Conservation (phyloP, 78 protist genomes). For the slime mould (Dictyostelium discoideum) region DNA sequence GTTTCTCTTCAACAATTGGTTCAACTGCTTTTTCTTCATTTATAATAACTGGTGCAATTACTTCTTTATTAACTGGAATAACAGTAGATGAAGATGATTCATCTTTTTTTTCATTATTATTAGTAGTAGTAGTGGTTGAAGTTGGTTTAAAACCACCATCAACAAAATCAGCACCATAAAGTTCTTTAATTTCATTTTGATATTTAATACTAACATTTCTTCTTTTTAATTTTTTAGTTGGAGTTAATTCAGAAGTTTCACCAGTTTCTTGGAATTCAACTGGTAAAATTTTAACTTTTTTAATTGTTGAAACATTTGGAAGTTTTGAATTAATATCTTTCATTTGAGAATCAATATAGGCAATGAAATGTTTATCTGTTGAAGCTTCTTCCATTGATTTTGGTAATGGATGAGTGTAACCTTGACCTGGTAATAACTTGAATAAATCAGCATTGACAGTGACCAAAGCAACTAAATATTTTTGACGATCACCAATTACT, state of each 20-base stretch:
- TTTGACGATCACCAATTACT: conserved; percentile 88
- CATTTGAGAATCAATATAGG: conserved; percentile 28
- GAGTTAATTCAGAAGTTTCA: conserved; percentile 77
- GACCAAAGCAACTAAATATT: conserved; percentile 61
- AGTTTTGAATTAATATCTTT: conserved; percentile 65
- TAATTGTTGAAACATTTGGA: conserved; percentile 76
- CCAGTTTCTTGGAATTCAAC: conserved; percentile 79
- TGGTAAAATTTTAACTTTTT: conserved; percentile 74
- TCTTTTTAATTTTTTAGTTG: conserved; percentile 91
- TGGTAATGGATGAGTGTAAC: conserved; percentile 29
- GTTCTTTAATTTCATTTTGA: conserved; percentile 55
- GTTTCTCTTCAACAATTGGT: conserved; percentile 14
- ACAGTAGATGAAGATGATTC: neutral
- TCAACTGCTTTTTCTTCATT: neutral
- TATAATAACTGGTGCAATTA: neutral
- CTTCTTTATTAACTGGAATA: neutral
- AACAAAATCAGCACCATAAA: conserved; percentile 81
- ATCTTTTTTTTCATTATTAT: too few species aligned
- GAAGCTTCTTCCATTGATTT: conserved; percentile 59
- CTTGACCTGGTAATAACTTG: neutral
- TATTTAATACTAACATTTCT: conserved; percentile 60
- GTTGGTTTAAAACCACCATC: conserved; percentile 33
- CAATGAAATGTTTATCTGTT: conserved; percentile 24
- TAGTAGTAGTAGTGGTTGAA: neutral
- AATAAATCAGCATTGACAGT: conserved; percentile 22